Conservation (phyloP, 169 alveolate genomes). For the Cryptosporidium viatorum region DNA sequence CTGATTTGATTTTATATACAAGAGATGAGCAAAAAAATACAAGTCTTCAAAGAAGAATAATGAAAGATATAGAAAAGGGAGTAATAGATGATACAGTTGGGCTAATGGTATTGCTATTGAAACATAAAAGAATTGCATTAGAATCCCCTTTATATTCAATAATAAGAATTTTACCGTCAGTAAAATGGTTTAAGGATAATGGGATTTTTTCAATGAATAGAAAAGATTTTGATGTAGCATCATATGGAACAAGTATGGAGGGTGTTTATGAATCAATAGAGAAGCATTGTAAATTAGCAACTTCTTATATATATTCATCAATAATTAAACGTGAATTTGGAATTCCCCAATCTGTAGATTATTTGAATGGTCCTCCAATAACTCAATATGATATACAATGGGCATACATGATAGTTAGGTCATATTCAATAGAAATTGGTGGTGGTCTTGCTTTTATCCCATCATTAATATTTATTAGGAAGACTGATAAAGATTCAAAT, state of each 20-base stretch:
- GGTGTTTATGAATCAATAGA: slow-evolving; percentile 56
- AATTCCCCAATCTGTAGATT: slow-evolving; percentile 44
- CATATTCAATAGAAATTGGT: slow-evolving; percentile 42
- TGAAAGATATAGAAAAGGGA: slow-evolving; percentile 62
- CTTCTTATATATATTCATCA: slow-evolving; percentile 62
- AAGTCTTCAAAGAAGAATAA: slow-evolving; percentile 42
- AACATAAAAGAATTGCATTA: slow-evolving; percentile 23
- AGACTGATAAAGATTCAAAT: slow-evolving; percentile 20
- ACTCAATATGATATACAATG: slow-evolving; percentile 69
- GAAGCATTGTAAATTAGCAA: slow-evolving; percentile 60
- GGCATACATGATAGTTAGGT: slow-evolving; percentile 67
- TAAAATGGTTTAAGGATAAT: slow-evolving; percentile 45
- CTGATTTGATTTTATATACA: slow-evolving; percentile 18
- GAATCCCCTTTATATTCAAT: slow-evolving; percentile 56
- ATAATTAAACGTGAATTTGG: slow-evolving; percentile 61
- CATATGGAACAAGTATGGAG: slow-evolving; percentile 69
- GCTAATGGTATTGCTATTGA: slow-evolving; percentile 50
- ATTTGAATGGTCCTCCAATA: slow-evolving; percentile 65
- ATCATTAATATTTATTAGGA: slow-evolving; percentile 47
- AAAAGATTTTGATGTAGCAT: slow-evolving; percentile 72
- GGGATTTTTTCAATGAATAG: slow-evolving; percentile 71
- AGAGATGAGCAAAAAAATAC: slow-evolving; percentile 24
- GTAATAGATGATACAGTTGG: slow-evolving; percentile 58
- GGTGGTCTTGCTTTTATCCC: slow-evolving; percentile 56
- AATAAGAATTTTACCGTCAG: slow-evolving; percentile 48